Evolutionary conservation across 1,284 basidiomycete genomes (phyloP).

Genomic region (Moesziomyces sp.): DNA sequence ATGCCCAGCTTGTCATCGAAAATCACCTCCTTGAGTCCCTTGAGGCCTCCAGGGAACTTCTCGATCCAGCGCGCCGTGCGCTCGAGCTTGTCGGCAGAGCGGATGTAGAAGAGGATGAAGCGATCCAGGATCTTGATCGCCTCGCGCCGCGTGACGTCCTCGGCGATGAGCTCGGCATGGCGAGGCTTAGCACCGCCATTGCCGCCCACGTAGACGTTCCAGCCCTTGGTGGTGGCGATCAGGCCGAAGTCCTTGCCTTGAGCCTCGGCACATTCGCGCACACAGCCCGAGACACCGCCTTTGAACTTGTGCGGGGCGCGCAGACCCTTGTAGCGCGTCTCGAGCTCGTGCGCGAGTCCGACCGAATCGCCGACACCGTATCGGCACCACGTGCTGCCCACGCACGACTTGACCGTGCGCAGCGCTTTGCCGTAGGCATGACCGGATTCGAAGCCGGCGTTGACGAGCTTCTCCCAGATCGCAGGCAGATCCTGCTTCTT

Average conservation of each 20-base stretch:
- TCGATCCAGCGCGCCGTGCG: conserved; percentile 83
- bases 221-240: conserved; percentile 77
- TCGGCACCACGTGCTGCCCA: conserved; percentile 77
- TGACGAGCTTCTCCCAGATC: conserved; percentile 78
- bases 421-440: conserved; percentile 78
- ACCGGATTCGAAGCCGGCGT: conserved; percentile 79
- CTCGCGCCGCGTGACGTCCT: conserved; percentile 57
- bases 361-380: conserved; percentile 82
- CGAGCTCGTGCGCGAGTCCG: conserved; percentile 78
- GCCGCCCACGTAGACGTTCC: conserved; percentile 76
- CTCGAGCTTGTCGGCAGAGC: conserved; percentile 73
- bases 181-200: conserved; percentile 79
- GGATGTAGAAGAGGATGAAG: conserved; percentile 78
- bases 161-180: conserved; percentile 73
- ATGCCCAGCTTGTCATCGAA: conserved; percentile 82
- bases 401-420: conserved; percentile 75
- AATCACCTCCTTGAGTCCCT: conserved; percentile 76
- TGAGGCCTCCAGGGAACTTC: conserved; percentile 76
- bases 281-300: conserved; percentile 79
- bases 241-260: conserved; percentile 81
- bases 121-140: conserved; percentile 77
- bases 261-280: conserved; percentile 72
- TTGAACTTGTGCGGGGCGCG: conserved; percentile 79
- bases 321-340: conserved; percentile 79
- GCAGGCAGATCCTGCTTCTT: conserved; percentile 79